Evolutionary conservation across 768 basidiomycete species (phyloP), one percentile per base, ranked within the genome.

Genomic region (Lepiota brunneoincarnata): DNA sequence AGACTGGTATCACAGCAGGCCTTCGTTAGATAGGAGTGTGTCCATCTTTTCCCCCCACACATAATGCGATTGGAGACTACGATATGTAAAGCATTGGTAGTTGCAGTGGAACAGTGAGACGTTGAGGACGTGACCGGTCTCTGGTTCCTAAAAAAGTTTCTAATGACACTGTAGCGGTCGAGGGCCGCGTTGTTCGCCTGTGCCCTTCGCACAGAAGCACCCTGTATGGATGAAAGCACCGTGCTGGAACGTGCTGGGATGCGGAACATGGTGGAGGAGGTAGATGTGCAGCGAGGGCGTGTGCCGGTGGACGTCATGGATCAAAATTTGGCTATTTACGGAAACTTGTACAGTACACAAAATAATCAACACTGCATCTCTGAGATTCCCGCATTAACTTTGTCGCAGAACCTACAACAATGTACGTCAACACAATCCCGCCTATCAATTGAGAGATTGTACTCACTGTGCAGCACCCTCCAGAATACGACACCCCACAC

Each of bases 81-180:
- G 35, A 18, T 12, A 49, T 21, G 34, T 45, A 28, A 37, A 34
- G 17, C 2, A 37, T 31, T 57, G 49, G n/a, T 55, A 52, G 41
- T 45, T 26, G 59, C 45, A 55, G 40, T 18, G 21, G 36, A 35
- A 11, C 37, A 18, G 39, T 42, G 49, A 58, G 28, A 46, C 38
- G 61, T 15, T 38, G 54, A 54, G 23, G 54, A 55, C n/a, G 56
- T 46, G 43, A 59, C 56, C 37, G 61, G 31, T 38, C 71, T 70
- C 63, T 74, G 72, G 48, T 67, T 67, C 41, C 61, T 70, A 57
- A 87, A 87, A 67, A 86, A 87, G 49, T 66, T 71, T 41, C 83
- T 72, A 51, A 87, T 86, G 47, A 73, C 65, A 37, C 63, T 74
- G 66, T 87, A 87, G 47, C 86, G 81, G 64, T 84, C 83, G 48